A percentile compares a stretch with the other conserved stretches of the same genome.
phyloP scores from a whole-genome alignment of 2,329 filamentous ascomycete species.

The Ambrosiella xylebori region DNA sequence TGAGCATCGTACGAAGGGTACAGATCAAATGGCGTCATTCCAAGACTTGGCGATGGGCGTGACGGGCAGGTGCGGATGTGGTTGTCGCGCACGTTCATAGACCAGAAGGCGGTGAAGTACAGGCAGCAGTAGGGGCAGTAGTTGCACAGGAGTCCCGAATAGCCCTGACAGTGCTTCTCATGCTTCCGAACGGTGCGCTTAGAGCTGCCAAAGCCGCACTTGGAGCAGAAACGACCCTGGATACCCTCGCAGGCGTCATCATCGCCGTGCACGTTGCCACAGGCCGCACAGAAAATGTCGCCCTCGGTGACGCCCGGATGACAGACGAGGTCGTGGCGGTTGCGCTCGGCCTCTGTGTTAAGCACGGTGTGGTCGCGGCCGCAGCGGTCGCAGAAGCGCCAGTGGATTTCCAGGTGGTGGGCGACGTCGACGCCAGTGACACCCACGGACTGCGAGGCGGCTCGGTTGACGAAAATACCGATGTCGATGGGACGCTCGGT shows the following conservation, averaged over 20 bases:
- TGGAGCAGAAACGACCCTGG: neutral
- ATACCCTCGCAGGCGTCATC: slow-evolving; percentile 13
- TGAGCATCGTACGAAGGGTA: slow-evolving; percentile 1
- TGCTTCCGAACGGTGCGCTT: slow-evolving; percentile 12
- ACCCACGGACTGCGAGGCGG: neutral
- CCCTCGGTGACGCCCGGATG: slow-evolving; percentile 14
- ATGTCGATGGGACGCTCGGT: neutral
- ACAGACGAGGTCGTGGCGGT: slow-evolving; percentile 15
- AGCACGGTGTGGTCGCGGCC: slow-evolving; percentile 15
- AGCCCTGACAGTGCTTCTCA: slow-evolving; percentile 14
- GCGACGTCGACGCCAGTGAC: neutral
- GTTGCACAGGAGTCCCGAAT: slow-evolving; percentile 11
- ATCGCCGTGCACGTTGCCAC: slow-evolving; percentile 13
- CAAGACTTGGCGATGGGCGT: neutral
- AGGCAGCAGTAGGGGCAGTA: slow-evolving; percentile 16
- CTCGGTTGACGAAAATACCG: neutral
- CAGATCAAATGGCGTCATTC: slow-evolving; percentile 9
- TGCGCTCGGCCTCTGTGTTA: slow-evolving; percentile 12
- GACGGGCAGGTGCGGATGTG: slow-evolving; percentile 11
- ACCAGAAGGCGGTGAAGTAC: neutral
- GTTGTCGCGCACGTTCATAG: neutral
- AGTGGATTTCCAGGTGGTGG: slow-evolving; percentile 13
- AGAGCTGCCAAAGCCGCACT: slow-evolving; percentile 14
- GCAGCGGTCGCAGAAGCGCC: slow-evolving; percentile 16
- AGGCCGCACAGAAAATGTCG: slow-evolving; percentile 14